Percentiles rank a stretch among this genome's conserved stretches.
Conservation (phyloP, 805 yeast species). For the Millerozyma miso region DNA sequence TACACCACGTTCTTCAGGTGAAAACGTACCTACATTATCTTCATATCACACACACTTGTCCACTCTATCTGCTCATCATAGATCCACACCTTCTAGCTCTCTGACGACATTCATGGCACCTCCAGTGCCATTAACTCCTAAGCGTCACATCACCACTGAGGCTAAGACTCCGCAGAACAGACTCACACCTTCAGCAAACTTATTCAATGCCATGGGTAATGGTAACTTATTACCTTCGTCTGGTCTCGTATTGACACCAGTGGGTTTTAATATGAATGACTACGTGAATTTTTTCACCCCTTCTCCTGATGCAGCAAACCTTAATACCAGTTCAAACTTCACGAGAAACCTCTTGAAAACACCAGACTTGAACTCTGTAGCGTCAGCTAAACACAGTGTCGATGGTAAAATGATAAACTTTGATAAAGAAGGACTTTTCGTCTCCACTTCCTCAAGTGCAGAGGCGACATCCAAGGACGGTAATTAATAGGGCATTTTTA, state of each 20-base stretch:
- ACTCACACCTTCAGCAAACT: conserved; percentile 36
- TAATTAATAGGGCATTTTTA: neutral
- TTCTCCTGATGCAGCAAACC: conserved; percentile 41
- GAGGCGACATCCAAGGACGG: neutral
- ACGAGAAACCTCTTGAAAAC: conserved; percentile 31
- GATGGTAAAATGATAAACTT: conserved; percentile 44
- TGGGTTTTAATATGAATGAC: conserved; percentile 78
- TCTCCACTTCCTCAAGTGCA: neutral
- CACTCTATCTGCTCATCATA: conserved; percentile 21
- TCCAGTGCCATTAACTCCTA: conserved; percentile 43
- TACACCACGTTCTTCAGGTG: conserved; percentile 23
- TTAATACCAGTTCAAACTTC: conserved; percentile 7
- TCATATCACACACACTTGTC: conserved; percentile 6
- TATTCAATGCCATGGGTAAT: conserved; percentile 19
- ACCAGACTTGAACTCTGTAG: conserved; percentile 36
- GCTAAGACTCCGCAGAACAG: conserved; percentile 39
- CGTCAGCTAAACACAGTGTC: conserved; percentile 21
- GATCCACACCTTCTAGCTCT: conserved; percentile 8
- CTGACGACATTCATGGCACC: conserved; percentile 31
- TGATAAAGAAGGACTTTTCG: conserved; percentile 31
- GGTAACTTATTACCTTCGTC: conserved; percentile 36
- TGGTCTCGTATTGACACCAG: conserved; percentile 48
- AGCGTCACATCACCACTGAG: conserved; percentile 23
- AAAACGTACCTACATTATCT: neutral
- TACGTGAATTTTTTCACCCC: conserved; percentile 78